phyloP scores from a whole-genome alignment of 495 filamentous ascomycete species.

The Acidomyces sp. region DNA sequence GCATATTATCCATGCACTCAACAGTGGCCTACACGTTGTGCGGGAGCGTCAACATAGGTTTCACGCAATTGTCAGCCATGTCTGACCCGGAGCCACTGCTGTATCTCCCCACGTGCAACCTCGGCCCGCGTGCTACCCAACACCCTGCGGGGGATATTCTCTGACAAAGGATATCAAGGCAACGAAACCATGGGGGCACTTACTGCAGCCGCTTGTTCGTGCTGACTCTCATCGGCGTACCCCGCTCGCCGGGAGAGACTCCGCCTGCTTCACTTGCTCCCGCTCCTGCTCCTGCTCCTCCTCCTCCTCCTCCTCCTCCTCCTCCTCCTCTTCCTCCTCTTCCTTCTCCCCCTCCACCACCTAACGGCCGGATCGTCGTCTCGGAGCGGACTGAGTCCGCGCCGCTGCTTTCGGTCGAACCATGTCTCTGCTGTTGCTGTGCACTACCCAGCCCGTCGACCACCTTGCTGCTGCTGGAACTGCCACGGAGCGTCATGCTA shows the following conservation, averaged over 20 bases:
- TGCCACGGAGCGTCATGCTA: constrained; percentile 2
- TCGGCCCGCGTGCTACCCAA: background rate
- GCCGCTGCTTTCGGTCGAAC: constrained; percentile 50
- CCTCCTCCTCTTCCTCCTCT: constrained; percentile 37
- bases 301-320: no score
- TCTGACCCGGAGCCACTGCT: no score
- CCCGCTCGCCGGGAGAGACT: no score
- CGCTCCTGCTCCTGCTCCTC: no score
- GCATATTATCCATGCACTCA: no score
- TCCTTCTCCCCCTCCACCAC: constrained; percentile 30
- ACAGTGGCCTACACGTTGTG: background rate
- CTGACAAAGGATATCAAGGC: background rate
- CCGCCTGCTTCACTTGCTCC: no score
- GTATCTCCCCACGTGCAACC: no score
- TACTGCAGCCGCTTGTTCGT: constrained; percentile 33
- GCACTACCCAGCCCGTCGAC: constrained; percentile 10
- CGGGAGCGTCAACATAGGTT: no score
- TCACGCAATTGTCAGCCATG: no score
- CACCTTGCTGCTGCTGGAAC: constrained; percentile 5
- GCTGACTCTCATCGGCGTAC: constrained; percentile 44
- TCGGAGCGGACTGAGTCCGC: constrained; percentile 45
- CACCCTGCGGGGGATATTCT: background rate
- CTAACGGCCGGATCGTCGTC: no score
- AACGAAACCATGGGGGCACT: constrained; percentile 14
- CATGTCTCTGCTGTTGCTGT: constrained; percentile 45